Conservation (phyloP, 805 yeast species). For the Lipomyces kockii region DNA sequence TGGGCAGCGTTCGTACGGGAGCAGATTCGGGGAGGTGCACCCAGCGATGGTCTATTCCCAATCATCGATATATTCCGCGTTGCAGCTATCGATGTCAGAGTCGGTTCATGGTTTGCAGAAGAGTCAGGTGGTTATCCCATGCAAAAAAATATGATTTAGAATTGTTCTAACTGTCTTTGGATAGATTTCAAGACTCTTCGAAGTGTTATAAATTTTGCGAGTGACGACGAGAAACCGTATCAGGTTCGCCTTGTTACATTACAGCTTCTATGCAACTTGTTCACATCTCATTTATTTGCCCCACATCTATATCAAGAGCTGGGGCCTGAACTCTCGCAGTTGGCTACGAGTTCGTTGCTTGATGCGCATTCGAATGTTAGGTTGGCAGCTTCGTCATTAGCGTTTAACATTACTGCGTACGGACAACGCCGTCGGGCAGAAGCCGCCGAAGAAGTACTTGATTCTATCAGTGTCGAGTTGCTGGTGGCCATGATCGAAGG, state of each 20-base stretch:
- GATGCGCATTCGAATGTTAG: conserved; percentile 34
- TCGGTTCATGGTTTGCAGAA: conserved; percentile 40
- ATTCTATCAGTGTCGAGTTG: conserved; percentile 28
- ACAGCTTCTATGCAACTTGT: conserved; percentile 38
- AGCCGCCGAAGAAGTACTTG: conserved; percentile 20
- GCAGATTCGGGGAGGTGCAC: not conserved
- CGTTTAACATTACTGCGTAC: conserved; percentile 33
- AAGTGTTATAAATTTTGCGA: conserved; percentile 18
- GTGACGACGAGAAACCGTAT: conserved; percentile 21
- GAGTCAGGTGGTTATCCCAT: conserved; percentile 19
- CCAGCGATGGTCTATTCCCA: conserved; percentile 34
- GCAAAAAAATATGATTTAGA: not conserved
- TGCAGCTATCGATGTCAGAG: conserved; percentile 37
- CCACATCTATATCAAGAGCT: conserved; percentile 24
- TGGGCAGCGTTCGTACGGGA: conserved; percentile 27
- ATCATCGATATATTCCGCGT: conserved; percentile 38
- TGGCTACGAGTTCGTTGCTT: conserved; percentile 27
- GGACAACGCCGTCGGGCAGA: conserved; percentile 23
- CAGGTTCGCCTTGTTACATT: conserved; percentile 37
- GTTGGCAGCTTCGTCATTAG: conserved; percentile 37
- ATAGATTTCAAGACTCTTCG: conserved; percentile 23
- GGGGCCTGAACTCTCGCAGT: conserved; percentile 18
- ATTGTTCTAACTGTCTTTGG: not conserved
- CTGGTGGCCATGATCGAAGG: conserved; percentile 37
- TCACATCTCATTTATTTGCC: conserved; percentile 22